These are phyloP conservation scores for Xylaria bambusicola DNA, from an alignment of 495 filamentous ascomycete genomes.

Conservation along the genomic window DNA sequence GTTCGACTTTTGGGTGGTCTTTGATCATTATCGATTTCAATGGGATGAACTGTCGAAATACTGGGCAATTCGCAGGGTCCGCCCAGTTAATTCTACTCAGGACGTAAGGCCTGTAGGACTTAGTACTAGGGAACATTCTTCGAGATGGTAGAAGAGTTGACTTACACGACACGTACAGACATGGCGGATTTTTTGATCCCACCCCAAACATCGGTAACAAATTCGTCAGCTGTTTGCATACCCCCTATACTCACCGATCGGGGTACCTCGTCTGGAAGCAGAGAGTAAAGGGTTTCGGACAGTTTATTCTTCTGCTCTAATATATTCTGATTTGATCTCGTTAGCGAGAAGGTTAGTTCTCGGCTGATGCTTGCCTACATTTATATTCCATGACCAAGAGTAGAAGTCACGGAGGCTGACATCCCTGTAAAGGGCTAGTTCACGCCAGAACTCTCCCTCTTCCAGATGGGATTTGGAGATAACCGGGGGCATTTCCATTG, in stretches of 20 bases:
- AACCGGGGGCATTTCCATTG: neutral
- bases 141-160: neutral
- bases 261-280: slow-evolving; percentile 50
- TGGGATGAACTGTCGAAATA: slow-evolving; percentile 57
- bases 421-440: slow-evolving; percentile 19
- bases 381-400: slow-evolving; percentile 27
- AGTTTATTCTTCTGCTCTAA: slow-evolving; percentile 22
- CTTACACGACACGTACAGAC: slow-evolving; percentile 53
- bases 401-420: slow-evolving; percentile 22
- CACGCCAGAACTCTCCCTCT: slow-evolving; percentile 24
- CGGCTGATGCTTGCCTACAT: slow-evolving; percentile 15
- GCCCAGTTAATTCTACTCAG: slow-evolving; percentile 56
- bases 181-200: slow-evolving; percentile 55
- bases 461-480: neutral
- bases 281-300: slow-evolving; percentile 34
- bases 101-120: slow-evolving; percentile 53
- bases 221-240: slow-evolving; percentile 48
- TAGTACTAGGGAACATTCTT: neutral
- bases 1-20: slow-evolving; percentile 47
- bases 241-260: slow-evolving; percentile 26
- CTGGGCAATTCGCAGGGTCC: slow-evolving; percentile 55
- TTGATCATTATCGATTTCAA: slow-evolving; percentile 48
- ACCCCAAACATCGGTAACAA: slow-evolving; percentile 52
- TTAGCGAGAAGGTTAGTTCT: neutral
- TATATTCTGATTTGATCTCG: slow-evolving; percentile 19